These are phyloP conservation scores for Thalassiosira profunda DNA, from an alignment of 108 stramenopile genomes.

Conservation along the genomic window DNA sequence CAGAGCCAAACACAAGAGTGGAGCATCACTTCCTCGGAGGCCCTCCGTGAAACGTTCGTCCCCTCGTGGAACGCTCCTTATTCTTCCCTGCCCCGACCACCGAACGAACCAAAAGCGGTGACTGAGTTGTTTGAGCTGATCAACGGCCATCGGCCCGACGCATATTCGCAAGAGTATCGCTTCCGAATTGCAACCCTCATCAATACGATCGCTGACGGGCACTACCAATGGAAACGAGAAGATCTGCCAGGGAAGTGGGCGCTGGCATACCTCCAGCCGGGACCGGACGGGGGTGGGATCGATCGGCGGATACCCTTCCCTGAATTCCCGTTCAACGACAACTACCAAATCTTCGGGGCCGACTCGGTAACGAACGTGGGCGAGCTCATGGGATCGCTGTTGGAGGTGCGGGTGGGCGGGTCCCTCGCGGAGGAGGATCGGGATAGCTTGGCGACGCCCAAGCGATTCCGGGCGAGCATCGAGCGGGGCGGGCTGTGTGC, in stretches of 20 bases:
- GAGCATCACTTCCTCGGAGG: constrained; percentile 50
- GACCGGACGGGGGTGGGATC: constrained; percentile 58
- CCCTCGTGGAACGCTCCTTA: too few species aligned
- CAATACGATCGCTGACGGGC: constrained; percentile 15
- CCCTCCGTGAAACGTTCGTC: constrained; percentile 59
- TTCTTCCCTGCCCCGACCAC: too few species aligned
- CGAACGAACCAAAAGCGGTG: too few species aligned
- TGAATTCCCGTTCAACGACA: constrained; percentile 54
- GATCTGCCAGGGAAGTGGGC: constrained; percentile 45
- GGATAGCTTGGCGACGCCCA: neutral
- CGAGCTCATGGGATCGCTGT: constrained; percentile 44
- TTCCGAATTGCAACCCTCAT: constrained; percentile 33
- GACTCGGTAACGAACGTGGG: constrained; percentile 42
- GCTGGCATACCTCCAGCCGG: constrained; percentile 52
- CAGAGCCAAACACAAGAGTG: constrained; percentile 54
- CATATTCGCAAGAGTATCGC: constrained; percentile 35
- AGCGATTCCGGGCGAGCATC: constrained; percentile 28
- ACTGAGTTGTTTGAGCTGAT: too few species aligned
- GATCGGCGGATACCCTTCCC: constrained; percentile 66
- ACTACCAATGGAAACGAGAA: constrained; percentile 11
- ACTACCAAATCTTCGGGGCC: constrained; percentile 45
- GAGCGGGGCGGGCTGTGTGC: constrained; percentile 44
- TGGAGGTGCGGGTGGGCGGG: constrained; percentile 45
- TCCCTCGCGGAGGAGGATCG: constrained; percentile 32
- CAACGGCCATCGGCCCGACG: constrained; percentile 39